phyloP scores from a whole-genome alignment of 306 rosid genomes.

The Acacia melanoxylon region DNA sequence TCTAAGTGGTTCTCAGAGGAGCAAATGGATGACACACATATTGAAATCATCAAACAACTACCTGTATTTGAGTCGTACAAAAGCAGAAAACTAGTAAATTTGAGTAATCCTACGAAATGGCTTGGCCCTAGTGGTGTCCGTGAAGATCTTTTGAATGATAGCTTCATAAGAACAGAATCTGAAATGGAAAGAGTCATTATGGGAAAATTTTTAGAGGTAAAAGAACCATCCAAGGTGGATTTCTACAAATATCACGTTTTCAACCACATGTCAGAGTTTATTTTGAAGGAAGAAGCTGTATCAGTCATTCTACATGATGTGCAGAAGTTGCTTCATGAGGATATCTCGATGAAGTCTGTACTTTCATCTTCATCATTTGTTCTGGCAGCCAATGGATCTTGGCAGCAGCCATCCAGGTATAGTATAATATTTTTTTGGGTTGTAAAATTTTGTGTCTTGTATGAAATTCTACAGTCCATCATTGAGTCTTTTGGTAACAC shows the following conservation, averaged over 20 bases:
- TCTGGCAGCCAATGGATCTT: conserved; percentile 88
- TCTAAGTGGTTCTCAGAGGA: conserved; percentile 89
- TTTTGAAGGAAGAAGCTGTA: conserved; percentile 54
- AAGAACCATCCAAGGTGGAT: conserved; percentile 77
- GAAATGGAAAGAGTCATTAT: conserved; percentile 74
- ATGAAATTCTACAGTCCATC: not conserved
- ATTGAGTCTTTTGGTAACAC: not conserved
- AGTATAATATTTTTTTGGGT: not conserved
- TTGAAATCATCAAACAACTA: conserved; percentile 68
- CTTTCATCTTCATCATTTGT: conserved; percentile 73
- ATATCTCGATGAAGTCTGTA: conserved; percentile 59
- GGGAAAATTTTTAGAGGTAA: conserved; percentile 64
- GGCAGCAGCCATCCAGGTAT: conserved; percentile 90
- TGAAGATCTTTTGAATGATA: conserved; percentile 81
- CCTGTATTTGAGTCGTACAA: conserved; percentile 87
- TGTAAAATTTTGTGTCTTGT: not conserved
- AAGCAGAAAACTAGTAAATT: conserved; percentile 75
- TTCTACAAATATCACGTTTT: conserved; percentile 84
- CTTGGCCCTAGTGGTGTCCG: conserved; percentile 74
- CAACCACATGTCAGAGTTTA: conserved; percentile 67
- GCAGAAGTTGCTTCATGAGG: conserved; percentile 70
- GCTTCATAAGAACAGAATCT: conserved; percentile 79
- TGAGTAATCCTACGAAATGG: conserved; percentile 82
- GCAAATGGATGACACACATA: conserved; percentile 60
- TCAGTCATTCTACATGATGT: conserved; percentile 73